Conservation (phyloP, 2,329 filamentous ascomycete genomes). For the Tolypocladium inflatum region DNA sequence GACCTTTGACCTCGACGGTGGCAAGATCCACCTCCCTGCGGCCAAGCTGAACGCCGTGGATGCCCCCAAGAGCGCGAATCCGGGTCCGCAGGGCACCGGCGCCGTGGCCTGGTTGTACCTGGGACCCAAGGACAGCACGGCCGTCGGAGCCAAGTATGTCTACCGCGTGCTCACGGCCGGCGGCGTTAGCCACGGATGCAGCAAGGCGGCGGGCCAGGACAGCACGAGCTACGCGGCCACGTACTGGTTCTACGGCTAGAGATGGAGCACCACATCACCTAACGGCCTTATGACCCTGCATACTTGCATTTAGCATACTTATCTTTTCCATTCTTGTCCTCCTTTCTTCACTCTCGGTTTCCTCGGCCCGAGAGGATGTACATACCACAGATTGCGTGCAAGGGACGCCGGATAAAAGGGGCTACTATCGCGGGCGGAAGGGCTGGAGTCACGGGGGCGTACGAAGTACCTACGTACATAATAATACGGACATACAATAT, state of each 20-base stretch:
- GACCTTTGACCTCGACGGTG: conserved; percentile 45
- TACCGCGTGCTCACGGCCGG: conserved; percentile 49
- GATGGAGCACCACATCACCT: not conserved
- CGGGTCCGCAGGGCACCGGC: conserved; percentile 36
- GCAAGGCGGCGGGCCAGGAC: conserved; percentile 25
- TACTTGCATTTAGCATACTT: not conserved
- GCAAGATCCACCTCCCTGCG: conserved; percentile 27
- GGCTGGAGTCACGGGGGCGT: not conserved
- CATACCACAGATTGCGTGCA: not conserved
- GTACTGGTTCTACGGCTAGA: conserved; percentile 47
- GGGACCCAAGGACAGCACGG: conserved; percentile 25
- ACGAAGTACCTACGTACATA: not conserved
- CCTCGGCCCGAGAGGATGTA: not conserved
- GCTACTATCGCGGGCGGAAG: not conserved
- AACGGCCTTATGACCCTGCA: not conserved
- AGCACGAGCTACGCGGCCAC: conserved; percentile 47
- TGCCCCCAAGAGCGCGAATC: conserved; percentile 40
- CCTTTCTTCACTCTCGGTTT: not conserved
- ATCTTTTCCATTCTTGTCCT: not conserved
- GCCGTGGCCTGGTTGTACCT: conserved; percentile 48
- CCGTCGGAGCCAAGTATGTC: conserved; percentile 28
- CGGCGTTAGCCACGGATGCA: conserved; percentile 35
- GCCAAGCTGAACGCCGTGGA: conserved; percentile 39
- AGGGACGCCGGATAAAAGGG: not conserved
- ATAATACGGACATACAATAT: not conserved